Evolutionary conservation across 1,284 basidiomycete species (phyloP), one percentile per base, ranked within the genome.

Genomic region (Fomitopsis schrenkii): DNA sequence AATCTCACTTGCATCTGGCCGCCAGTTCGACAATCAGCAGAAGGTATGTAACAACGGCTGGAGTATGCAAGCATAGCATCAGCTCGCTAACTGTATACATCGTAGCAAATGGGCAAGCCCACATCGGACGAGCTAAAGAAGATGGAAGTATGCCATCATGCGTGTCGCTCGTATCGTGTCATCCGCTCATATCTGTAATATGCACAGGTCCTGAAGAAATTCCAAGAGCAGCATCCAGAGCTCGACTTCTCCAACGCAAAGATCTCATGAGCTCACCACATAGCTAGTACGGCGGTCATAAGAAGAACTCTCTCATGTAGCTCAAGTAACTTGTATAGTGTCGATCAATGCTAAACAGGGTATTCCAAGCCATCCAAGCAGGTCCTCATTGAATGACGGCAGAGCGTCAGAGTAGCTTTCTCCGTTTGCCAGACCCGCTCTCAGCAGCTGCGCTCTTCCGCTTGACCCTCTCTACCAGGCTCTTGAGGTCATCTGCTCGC

Each of bases 1-100:
- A 46, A 35, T 17, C 38, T 57, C 50, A 57, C 46, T 38, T 50
- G 55, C 35, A 58, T 59, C 22, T 59, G 53, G 48, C 48, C 58
- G 58, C 54, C 70, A 97, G 95, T 98, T 95, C 69, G 97, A 99
- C 75, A 98, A 98, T 70, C 93, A 95, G 71, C 97, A 98, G 76
- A 97, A 95, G 83, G 94, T 91, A 71, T 52, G 46, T 40, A 1
- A 40, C 50, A 3, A 55, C 55, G 58, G 55, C 44, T 19, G 55
- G 26, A 61, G 19, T 59, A 35, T 35, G 1, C 38, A 15, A 10
- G 38, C 38, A 17, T 7, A 10, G 38, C 38, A 17, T 7, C 3
- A n/a, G 55, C 35, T 56, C 30, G 52, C 62, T 59, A 9, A 33
- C 28, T 46, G 50, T 8, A 26, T 19, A 15, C 38, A 26, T 40